Evolutionary conservation across 2,329 filamentous ascomycete genomes (phyloP).

Genomic region (Fusarium robinianum): DNA sequence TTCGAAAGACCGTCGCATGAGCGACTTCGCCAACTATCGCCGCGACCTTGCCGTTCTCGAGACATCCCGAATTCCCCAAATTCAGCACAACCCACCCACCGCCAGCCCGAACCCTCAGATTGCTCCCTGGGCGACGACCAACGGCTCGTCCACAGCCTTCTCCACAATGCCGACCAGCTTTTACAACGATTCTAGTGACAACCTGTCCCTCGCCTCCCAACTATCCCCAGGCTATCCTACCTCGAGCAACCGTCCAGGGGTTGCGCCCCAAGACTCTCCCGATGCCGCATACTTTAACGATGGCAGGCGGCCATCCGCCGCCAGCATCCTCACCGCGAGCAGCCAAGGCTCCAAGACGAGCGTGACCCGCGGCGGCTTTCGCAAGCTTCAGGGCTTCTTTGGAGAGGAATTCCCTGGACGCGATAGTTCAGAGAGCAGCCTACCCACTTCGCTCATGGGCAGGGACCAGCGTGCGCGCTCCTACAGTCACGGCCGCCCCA

Average conservation of each 20-base stretch:
- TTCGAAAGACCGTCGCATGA: constrained; percentile 58
- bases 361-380: constrained; percentile 70
- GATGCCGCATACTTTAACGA: constrained; percentile 67
- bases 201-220: constrained; percentile 64
- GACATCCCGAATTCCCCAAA: constrained; percentile 62
- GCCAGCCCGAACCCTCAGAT: constrained; percentile 58
- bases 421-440: constrained; percentile 74
- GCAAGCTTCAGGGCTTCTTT: constrained; percentile 89
- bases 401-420: constrained; percentile 81
- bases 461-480: constrained; percentile 68
- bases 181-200: constrained; percentile 77
- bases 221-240: constrained; percentile 72
- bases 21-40: constrained; percentile 70
- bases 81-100: constrained; percentile 56
- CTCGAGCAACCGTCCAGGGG: constrained; percentile 36
- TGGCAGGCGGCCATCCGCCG: constrained; percentile 82
- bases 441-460: constrained; percentile 52
- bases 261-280: constrained; percentile 62
- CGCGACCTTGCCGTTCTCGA: constrained; percentile 73
- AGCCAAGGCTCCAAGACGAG: constrained; percentile 81
- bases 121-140: constrained; percentile 62
- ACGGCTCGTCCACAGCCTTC: constrained; percentile 44
- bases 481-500: constrained; percentile 61
- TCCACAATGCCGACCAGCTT: constrained; percentile 61
- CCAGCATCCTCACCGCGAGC: constrained; percentile 78